A percentile compares a stretch with the other conserved stretches of the same genome.
Conservation (phyloP, 305 asterid genomes). For the Solanum hybrid region DNA sequence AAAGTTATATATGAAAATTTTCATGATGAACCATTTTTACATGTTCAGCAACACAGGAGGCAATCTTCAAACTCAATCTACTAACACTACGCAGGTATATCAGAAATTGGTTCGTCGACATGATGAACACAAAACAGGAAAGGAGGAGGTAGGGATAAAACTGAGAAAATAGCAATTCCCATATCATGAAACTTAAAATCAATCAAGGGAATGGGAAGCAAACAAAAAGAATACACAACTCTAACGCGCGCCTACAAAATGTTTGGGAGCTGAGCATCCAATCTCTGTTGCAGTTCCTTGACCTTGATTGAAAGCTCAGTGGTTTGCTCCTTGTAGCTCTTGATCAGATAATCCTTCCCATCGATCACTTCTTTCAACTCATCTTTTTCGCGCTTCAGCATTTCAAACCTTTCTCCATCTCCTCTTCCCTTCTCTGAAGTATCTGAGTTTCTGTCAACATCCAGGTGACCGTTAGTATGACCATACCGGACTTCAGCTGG, state of each 20-base stretch:
- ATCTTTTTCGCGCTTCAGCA: conserved; percentile 58
- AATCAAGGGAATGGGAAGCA: conserved; percentile 20
- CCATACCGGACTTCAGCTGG: conserved; percentile 43
- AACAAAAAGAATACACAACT: conserved; percentile 33
- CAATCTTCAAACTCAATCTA: not conserved
- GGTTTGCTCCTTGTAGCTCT: conserved; percentile 84
- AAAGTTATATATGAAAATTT: not conserved
- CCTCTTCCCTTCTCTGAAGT: conserved; percentile 29
- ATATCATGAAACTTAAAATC: conserved; percentile 20
- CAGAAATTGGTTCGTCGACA: not conserved
- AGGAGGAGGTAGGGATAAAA: not conserved
- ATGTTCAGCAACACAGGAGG: not conserved
- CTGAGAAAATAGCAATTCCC: conserved; percentile 13
- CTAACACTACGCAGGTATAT: not conserved
- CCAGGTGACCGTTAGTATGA: conserved; percentile 43
- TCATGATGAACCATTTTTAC: not conserved
- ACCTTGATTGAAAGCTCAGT: conserved; percentile 69
- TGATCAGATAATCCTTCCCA: conserved; percentile 80
- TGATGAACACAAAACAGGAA: not conserved
- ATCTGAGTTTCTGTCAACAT: conserved; percentile 32
- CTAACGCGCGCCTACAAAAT: conserved; percentile 47
- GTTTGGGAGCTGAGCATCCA: conserved; percentile 83
- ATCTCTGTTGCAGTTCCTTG: conserved; percentile 74
- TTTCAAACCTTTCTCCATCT: conserved; percentile 53
- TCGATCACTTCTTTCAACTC: conserved; percentile 80